Evolutionary conservation across 768 basidiomycete genomes (phyloP), one percentile per base, ranked within the genome.

Genomic region (Tephrocybe sp.): DNA sequence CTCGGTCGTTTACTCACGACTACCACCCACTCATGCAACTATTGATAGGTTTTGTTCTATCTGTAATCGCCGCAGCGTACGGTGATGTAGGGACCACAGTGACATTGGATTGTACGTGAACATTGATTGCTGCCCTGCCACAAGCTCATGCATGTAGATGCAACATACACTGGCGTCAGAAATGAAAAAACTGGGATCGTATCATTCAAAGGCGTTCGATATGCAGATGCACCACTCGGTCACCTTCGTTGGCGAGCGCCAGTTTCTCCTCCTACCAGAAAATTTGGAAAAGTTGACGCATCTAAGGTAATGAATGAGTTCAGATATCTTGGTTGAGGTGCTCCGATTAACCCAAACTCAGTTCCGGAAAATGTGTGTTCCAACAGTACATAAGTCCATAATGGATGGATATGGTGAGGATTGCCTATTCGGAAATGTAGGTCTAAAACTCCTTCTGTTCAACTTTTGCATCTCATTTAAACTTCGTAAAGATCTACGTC

Each of bases 351-450:
- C 7, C 38, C 10, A 20, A 51, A 26, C 6, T 18, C n/a, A 76
- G 74, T 69, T 73, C 50, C 67, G 62, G 17, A 57, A 62, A 43
- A 59, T 58, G 2, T 76, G 74, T 48, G 69, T 76, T 40, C 50
- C 55, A 23, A 65, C 71, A 1, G 62, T 62, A 11, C 69, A 70
- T 43, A 64, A 56, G 0, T 60, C 54, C 1, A 62, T 70, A 1
- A 50, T 54, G 1, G n/a, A 63, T 20, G 64, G 66, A 12, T 68
- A 67, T 28, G 67, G 70, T 9, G 75, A 76, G 55, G 73, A 76
- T 50, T 76, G 75, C 50, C 58, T 76, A 1, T 76, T 73, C 49
- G 72, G 70, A 44, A 76, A 76, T 55, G 75, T 74, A 28, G 54
- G 58, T 44, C 21, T 23, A 40, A 33, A 4, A 26, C 6, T 46